Percentiles rank a stretch among this genome's conserved stretches.
phyloP scores from a whole-genome alignment of 345 rosid species.

The Hibiscus syriacus region DNA sequence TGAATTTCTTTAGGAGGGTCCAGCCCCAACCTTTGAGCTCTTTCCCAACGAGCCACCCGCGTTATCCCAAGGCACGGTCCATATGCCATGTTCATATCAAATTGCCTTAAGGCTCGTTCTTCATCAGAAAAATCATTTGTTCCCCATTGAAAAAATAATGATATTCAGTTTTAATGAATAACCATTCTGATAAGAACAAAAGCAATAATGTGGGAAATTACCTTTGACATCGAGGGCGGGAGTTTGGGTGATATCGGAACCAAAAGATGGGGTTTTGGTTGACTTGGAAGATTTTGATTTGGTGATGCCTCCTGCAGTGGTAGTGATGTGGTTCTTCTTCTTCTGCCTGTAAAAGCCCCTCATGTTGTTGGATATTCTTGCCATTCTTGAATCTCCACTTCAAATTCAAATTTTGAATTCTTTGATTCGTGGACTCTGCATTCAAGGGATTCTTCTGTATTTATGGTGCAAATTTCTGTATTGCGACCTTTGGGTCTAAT shows the following conservation, averaged over 20 bases:
- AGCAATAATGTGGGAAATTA: not conserved
- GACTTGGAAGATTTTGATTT: conserved; percentile 26
- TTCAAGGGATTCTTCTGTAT: too few relatives aligned
- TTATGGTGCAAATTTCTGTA: too few relatives aligned
- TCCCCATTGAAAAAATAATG: not conserved
- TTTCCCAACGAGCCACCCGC: conserved; percentile 62
- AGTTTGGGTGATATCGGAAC: too few relatives aligned
- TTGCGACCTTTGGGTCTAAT: too few relatives aligned
- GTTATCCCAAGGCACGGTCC: conserved; percentile 82
- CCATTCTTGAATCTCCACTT: conserved; percentile 21
- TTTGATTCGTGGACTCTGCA: too few relatives aligned
- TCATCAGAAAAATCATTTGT: conserved; percentile 36
- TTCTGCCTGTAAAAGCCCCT: conserved; percentile 60
- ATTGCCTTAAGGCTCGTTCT: conserved; percentile 54
- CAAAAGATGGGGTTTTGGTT: conserved; percentile 40
- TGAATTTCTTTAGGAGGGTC: conserved; percentile 55
- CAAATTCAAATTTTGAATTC: too few relatives aligned
- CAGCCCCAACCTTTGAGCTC: conserved; percentile 57
- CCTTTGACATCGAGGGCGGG: conserved; percentile 45
- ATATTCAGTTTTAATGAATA: not conserved
- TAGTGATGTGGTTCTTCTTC: conserved; percentile 15
- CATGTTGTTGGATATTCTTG: conserved; percentile 41
- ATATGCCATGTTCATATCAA: conserved; percentile 75
- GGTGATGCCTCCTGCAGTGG: conserved; percentile 21
- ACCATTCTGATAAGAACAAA: not conserved